Percentiles rank a stretch among this genome's conserved stretches.
These are phyloP conservation scores for Colletotrichum sp. DNA, from an alignment of 2,329 filamentous ascomycete genomes.

Conservation along the genomic window DNA sequence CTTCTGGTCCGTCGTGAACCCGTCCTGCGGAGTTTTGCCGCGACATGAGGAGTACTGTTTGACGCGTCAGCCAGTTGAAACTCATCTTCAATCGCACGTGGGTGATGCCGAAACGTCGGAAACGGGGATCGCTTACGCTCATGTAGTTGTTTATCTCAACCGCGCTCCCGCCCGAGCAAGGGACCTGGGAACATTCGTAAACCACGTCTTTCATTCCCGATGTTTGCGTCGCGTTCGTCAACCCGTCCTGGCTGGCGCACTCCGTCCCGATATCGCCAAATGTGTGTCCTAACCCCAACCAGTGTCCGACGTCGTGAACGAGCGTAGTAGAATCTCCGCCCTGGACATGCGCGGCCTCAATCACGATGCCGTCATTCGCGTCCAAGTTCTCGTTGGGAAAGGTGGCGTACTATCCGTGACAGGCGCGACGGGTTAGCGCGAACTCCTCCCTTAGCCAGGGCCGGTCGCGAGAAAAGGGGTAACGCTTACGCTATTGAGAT, in stretches of 20 bases:
- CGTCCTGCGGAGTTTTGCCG: constrained; percentile 12
- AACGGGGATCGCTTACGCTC: constrained; percentile 20
- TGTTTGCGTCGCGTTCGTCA: constrained; percentile 25
- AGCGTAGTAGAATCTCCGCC: constrained; percentile 26
- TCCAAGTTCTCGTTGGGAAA: constrained; percentile 15
- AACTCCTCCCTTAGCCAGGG: neutral
- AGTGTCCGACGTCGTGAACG: constrained; percentile 28
- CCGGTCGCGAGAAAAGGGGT: neutral
- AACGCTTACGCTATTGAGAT: constrained; percentile 10
- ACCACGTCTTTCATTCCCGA: constrained; percentile 15
- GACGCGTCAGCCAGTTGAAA: neutral
- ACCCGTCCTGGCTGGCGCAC: constrained; percentile 18
- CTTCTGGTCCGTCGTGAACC: constrained; percentile 28
- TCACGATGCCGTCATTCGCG: constrained; percentile 6
- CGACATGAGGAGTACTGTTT: constrained; percentile 18
- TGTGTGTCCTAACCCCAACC: constrained; percentile 22
- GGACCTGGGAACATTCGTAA: constrained; percentile 21
- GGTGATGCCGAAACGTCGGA: neutral
- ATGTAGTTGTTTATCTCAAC: constrained; percentile 25
- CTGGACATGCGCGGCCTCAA: constrained; percentile 8
- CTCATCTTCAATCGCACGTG: neutral
- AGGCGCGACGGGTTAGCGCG: neutral
- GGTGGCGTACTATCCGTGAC: constrained; percentile 4
- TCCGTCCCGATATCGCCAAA: constrained; percentile 10
- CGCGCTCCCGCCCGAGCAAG: neutral